Base-by-base conservation (phyloP, 768 basidiomycete species). In the Cytidiella melzeri region DNA sequence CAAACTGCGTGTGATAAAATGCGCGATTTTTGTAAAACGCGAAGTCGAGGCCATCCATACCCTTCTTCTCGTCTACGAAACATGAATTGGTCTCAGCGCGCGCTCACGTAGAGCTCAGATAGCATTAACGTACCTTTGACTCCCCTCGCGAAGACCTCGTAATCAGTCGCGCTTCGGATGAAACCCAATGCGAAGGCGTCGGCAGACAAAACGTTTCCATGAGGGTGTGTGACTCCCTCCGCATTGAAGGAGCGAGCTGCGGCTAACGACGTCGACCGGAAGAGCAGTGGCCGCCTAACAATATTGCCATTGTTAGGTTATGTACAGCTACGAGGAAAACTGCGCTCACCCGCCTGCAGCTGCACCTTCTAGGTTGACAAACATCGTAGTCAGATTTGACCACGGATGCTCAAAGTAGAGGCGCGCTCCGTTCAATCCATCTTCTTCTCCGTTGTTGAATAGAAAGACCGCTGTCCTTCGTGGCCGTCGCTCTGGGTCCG, bases 371-470 rank as follows among this genome's bases (percentile, higher is more conserved):
- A 92, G 73, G 56, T 92, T 92, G 36, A 92, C 68, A 65, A 92
- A 92, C 1, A 74, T 74, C 23, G 79, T 72, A 0, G 79, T 73
- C 20, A 83, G 62, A 24, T 76, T 77, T 0, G 81, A 75, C 88
- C 87, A 91, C 0, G 85, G 81, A 52, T 92, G 88, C 54, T 79
- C 69, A 50, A 64, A 70, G 55, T 62, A 87, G 77, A 73, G 70
- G 59, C 81, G 81, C 6, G 87, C 83, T 20, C 89, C 89, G 52
- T 83, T 75, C 55, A 91, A 62, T 27, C 81, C 77, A 61, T 87
- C 80, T 57, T 92, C 89, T 60, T 92, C 90, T 1, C 84, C 89
- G 52, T 92, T 91, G 63, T 92, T 92, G 62, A 89, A 76, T 57
- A 91, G 88, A 70, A 92, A 89, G 3, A 92, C 65, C 5, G 83